These are phyloP conservation scores for Narthecium ossifragum DNA, from an alignment of 106 monocot genomes.

Conservation along the genomic window DNA sequence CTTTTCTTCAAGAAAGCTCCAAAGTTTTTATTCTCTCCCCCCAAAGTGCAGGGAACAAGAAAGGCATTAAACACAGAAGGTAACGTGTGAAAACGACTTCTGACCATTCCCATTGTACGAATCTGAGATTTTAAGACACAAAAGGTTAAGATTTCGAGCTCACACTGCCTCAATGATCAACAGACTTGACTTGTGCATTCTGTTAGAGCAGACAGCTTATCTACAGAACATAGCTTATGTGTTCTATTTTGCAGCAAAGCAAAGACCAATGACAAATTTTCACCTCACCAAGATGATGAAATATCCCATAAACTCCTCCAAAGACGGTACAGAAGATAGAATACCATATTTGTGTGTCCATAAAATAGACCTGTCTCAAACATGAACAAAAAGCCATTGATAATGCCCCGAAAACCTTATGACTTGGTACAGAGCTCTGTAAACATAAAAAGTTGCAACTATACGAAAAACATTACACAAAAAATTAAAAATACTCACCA, in stretches of 20 bases:
- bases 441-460: neutral
- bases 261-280: slow-evolving; percentile 1
- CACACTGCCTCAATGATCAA: neutral
- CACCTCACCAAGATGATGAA: slow-evolving; percentile 81
- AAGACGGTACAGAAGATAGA: slow-evolving; percentile 71
- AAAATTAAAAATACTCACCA: slow-evolving; percentile 32
- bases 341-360: slow-evolving; percentile 89
- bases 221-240: neutral
- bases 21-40: slow-evolving; percentile 29
- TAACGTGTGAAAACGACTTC: slow-evolving; percentile 53
- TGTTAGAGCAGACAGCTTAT: neutral
- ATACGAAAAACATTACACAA: neutral
- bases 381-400: slow-evolving; percentile 5
- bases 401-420: no score
- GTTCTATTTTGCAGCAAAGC: slow-evolving; percentile 3
- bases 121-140: slow-evolving; percentile 30
- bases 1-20: slow-evolving; percentile 33
- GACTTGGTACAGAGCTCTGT: no score
- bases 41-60: slow-evolving; percentile 38
- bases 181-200: no score
- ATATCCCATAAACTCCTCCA: slow-evolving; percentile 69
- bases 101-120: slow-evolving; percentile 76
- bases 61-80: slow-evolving; percentile 50
- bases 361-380: slow-evolving; percentile 59
- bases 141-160: neutral